Conservation (phyloP, 768 basidiomycete species). For the Leccinum subtestaceum region DNA sequence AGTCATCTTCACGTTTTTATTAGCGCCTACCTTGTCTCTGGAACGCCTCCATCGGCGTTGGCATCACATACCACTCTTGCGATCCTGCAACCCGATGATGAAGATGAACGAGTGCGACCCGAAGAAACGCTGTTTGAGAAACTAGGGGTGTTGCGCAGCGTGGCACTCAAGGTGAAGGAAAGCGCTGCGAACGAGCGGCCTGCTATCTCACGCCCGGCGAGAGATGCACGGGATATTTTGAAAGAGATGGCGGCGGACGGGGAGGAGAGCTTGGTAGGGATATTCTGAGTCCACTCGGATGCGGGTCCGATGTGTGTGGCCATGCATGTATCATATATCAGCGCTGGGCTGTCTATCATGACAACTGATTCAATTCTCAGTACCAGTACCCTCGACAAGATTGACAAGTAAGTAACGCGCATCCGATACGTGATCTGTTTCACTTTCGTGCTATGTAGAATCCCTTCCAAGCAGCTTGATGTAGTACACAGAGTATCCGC, state of each 20-base stretch:
- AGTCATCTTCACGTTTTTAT: constrained; percentile 8
- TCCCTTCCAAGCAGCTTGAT: too few relatives aligned
- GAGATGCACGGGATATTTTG: constrained; percentile 78
- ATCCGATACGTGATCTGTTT: too few relatives aligned
- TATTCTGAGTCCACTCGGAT: constrained; percentile 21
- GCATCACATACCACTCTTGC: constrained; percentile 61
- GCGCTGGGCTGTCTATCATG: too few relatives aligned
- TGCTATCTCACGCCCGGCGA: constrained; percentile 70
- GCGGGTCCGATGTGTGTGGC: not conserved
- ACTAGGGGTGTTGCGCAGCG: constrained; percentile 54
- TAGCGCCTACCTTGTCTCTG: constrained; percentile 61
- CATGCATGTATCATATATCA: too few relatives aligned
- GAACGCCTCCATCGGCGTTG: constrained; percentile 64
- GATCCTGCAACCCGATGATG: constrained; percentile 48
- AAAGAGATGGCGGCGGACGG: constrained; percentile 31
- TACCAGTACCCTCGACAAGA: too few relatives aligned
- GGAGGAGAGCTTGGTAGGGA: constrained; percentile 26
- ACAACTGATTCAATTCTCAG: too few relatives aligned
- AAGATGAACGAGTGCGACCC: constrained; percentile 12
- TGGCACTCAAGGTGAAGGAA: constrained; percentile 73
- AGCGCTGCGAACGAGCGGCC: constrained; percentile 68
- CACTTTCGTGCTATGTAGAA: too few relatives aligned
- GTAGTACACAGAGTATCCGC: too few relatives aligned
- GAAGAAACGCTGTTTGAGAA: constrained; percentile 58
- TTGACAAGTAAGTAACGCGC: too few relatives aligned